A percentile compares a stretch with the other conserved stretches of the same genome.
phyloP scores from a whole-genome alignment of 352 stramenopile species.

The Phytophthora melonis region DNA sequence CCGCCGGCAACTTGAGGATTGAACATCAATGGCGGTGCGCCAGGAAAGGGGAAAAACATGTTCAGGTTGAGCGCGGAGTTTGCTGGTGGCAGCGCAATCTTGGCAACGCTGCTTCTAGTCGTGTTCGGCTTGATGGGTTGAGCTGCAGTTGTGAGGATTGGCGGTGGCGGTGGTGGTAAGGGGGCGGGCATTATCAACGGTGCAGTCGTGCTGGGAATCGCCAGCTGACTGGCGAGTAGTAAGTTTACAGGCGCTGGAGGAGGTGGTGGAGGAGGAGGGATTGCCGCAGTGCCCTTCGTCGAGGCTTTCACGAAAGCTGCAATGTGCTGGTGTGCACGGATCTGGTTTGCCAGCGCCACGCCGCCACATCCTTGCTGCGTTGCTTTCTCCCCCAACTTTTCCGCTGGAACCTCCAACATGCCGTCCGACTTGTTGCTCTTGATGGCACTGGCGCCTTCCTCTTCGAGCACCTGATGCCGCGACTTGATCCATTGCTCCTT shows the following conservation, averaged over 20 bases:
- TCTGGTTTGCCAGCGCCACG: constrained; percentile 39
- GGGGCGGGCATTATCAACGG: constrained; percentile 24
- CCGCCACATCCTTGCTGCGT: constrained; percentile 31
- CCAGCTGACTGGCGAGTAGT: constrained; percentile 34
- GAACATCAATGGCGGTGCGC: constrained; percentile 42
- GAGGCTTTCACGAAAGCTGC: constrained; percentile 36
- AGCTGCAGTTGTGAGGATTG: neutral
- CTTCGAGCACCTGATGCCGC: constrained; percentile 61
- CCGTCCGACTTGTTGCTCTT: constrained; percentile 47
- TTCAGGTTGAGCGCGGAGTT: constrained; percentile 45
- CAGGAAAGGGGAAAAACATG: constrained; percentile 52
- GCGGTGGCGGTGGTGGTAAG: constrained; percentile 4
- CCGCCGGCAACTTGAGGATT: constrained; percentile 27
- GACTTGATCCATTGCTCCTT: constrained; percentile 73
- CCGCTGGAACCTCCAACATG: constrained; percentile 45
- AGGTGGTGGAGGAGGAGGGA: neutral
- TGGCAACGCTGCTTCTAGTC: constrained; percentile 24
- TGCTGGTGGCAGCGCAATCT: constrained; percentile 55
- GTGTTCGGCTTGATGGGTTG: constrained; percentile 33
- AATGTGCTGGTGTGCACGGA: constrained; percentile 44
- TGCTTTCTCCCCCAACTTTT: constrained; percentile 18
- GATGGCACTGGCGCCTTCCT: constrained; percentile 67
- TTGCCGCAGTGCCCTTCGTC: constrained; percentile 11
- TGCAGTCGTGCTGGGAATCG: constrained; percentile 15
- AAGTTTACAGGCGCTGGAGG: constrained; percentile 22